Base-by-base conservation (phyloP, 2,329 filamentous ascomycete species). In the Colletotrichum sp. region DNA sequence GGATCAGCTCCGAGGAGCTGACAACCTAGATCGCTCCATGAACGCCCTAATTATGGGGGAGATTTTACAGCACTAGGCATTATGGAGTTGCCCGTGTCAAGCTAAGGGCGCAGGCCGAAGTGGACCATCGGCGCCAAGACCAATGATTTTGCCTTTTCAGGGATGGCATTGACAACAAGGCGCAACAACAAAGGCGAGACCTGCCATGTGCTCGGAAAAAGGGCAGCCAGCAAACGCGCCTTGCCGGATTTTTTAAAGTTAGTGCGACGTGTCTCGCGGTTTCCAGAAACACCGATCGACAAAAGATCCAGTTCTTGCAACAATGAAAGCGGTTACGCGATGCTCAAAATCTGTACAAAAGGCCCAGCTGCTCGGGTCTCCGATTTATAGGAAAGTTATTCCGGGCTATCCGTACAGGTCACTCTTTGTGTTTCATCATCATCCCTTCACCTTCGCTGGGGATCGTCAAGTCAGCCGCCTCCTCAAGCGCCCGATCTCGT, bases 151-250 rank as follows among this genome's bases (percentile, higher is more conserved):
- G 26, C 57, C 28, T 52, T 62, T 68, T 30, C 64, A 73, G 64
- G 70, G 71, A 55, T 76, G 65, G 59, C 64, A 36, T 73, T 69
- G 70, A 65, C 73, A 76, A 59, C 26, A 68, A 57, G 73, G 59
- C 73, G 73, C 49, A 32, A 18, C 8, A 26, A 57, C 30, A 34
- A 52, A 63, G 68, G 72, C 62, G 64, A 72, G 16, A 30, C 24
- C n/a, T 64, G n/a, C 69, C 28, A 6, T 16, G 30, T 18, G 10
- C 10, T 18, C 5, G 62, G 36, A 16, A 18, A 52, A 39, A 55
- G 24, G 39, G 62, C 39, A 55, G 30, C 21, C n/a, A 24, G 66
- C 21, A 16, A 13, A 16, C 26, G 60, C 72, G 66, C 36, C 57
- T 65, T 73, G 30, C 18, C 15, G 6, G 32, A 16, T 30, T 64